phyloP scores from a whole-genome alignment of 2,329 filamentous ascomycete genomes.

The Stemphylium beticola region DNA sequence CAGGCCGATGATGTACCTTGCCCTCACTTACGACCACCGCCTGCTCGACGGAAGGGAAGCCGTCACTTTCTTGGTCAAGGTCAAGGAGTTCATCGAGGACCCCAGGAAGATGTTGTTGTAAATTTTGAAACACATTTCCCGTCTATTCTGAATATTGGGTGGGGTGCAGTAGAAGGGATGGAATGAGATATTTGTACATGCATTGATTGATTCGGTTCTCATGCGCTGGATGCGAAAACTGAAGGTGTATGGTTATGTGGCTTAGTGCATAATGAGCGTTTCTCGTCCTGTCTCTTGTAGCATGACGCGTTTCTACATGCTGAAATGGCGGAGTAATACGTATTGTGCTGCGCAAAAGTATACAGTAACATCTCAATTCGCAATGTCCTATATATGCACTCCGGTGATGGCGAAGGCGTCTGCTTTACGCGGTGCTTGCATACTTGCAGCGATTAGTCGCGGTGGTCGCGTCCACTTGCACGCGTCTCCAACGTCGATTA shows the following conservation, averaged over 20 bases:
- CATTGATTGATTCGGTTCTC: background rate
- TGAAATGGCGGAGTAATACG: no score
- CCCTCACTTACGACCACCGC: constrained; percentile 96
- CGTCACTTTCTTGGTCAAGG: constrained; percentile 92
- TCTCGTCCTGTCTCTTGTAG: background rate
- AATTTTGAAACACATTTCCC: background rate
- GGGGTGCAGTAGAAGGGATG: background rate
- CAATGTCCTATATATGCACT: no score
- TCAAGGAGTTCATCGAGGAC: constrained; percentile 98
- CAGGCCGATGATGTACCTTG: constrained; percentile 99
- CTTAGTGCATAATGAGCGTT: constrained; percentile 12
- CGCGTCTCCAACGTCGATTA: no score
- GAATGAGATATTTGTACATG: constrained; percentile 8
- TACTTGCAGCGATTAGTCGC: no score
- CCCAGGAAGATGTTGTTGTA: constrained; percentile 84
- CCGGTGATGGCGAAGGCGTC: no score
- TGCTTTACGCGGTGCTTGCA: no score
- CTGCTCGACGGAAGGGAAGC: constrained; percentile 94
- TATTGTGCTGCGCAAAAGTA: no score
- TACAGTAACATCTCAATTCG: no score
- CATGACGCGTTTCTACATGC: no score
- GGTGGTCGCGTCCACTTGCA: no score
- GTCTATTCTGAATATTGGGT: background rate
- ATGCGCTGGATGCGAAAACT: background rate
- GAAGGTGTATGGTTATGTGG: constrained; percentile 7